Percentiles rank a stretch among this genome's conserved stretches.
phyloP scores from a whole-genome alignment of 2,329 filamentous ascomycete genomes.

The Chaetomiaceae sp. region DNA sequence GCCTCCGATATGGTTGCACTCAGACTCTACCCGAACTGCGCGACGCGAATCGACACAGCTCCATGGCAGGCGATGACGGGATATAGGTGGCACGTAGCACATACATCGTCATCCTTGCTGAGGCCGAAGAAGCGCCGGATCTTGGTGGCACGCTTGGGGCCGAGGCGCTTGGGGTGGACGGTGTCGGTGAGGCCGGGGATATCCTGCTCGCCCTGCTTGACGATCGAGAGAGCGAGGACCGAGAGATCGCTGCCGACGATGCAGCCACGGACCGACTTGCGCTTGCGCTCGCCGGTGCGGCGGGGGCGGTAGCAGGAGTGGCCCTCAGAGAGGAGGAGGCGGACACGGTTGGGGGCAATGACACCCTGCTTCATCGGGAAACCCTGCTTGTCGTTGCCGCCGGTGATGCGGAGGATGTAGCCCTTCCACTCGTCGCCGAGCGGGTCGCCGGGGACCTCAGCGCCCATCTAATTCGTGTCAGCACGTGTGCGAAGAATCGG shows the following conservation, averaged over 20 bases:
- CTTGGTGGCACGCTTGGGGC: constrained; percentile 99
- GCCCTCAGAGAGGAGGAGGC: constrained; percentile 89
- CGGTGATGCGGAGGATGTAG: constrained; percentile 99
- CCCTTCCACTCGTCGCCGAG: constrained; percentile 99
- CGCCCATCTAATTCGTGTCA: constrained; percentile 62
- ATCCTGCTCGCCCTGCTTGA: constrained; percentile 96
- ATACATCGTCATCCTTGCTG: constrained; percentile 99
- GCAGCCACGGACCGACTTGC: constrained; percentile 98
- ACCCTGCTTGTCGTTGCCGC: constrained; percentile 99
- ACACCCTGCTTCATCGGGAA: constrained; percentile 99
- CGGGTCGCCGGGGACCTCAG: constrained; percentile 88
- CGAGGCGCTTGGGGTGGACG: constrained; percentile 98
- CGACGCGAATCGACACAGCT: constrained; percentile 40
- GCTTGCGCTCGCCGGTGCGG: constrained; percentile 97
- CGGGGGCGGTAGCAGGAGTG: constrained; percentile 99
- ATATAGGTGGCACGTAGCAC: constrained; percentile 53
- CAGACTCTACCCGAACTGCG: constrained; percentile 56
- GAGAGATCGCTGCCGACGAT: constrained; percentile 95
- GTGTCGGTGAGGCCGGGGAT: constrained; percentile 96
- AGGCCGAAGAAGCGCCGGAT: constrained; percentile 99
- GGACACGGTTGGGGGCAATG: constrained; percentile 97
- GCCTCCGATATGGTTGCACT: constrained; percentile 36
- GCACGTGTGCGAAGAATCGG: constrained; percentile 14
- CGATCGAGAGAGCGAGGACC: constrained; percentile 87
- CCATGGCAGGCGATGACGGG: constrained; percentile 68